Evolutionary conservation across 257 asterid genomes (phyloP), one percentile per base, ranked within the genome.

Genomic region (Jacaranda copaia): DNA sequence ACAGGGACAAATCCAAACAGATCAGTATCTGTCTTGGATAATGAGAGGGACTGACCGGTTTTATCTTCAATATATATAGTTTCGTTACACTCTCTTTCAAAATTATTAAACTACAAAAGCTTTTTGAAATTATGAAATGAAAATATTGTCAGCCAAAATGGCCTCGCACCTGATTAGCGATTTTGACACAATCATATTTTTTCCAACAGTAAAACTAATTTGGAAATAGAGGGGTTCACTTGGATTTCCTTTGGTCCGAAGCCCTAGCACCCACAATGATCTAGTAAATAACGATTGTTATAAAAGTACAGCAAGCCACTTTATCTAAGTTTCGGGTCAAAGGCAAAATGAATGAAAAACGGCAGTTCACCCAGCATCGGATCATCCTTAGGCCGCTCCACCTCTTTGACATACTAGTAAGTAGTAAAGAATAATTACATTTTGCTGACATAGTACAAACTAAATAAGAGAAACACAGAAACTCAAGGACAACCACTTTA

Each of bases 191-290:
- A 18, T 39, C 51, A 43, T 1, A 42, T n/a, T 6, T 4, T 7
- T 18, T 42, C 55, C 5, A 66, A 57, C 53, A 67, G 42, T n/a
- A 5, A 45, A 45, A 19, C 16, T 0, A 43, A 45, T 16, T 3
- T 1, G n/a, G 55, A 43, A 59, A 5, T 12, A 8, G 12, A 11
- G n/a, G 11, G 16, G 15, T 62, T 75, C 73, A 75, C 66, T 75
- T 64, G 42, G 79, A 63, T 52, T 65, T 75, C 73, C 43, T 49
- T 5, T 63, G 79, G 52, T 65, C 79, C 6, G 65, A 75, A 38
- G 51, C 79, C 66, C 79, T 35, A 51, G 79, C 73, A 0, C 79
- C 79, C 79, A 63, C 64, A 32, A 75, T 65, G 32, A 25, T 25
- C 32, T 25, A 25, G 32, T 25, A 25, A 25, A 25, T 25, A 25